Evolutionary conservation across 1,284 basidiomycete genomes (phyloP).

Genomic region (Leccinum pachyderme): DNA sequence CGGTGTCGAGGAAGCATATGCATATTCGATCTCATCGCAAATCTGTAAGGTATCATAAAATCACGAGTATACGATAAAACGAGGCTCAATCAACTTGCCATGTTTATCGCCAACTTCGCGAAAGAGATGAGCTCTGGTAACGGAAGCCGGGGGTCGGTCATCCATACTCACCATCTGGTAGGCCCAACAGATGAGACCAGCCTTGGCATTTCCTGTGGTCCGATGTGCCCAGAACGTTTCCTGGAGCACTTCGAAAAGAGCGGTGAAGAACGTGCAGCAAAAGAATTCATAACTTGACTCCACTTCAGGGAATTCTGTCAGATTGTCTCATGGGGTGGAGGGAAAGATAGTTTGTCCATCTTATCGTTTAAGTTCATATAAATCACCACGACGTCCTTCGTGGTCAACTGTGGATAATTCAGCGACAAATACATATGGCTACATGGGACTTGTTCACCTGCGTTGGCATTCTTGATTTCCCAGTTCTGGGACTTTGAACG

Average conservation of each 20-base stretch:
- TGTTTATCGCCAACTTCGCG: background rate
- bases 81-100: background rate
- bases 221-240: background rate
- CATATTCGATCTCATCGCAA: background rate
- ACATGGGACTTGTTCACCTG: constrained; percentile 9
- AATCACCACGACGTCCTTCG: constrained; percentile 6
- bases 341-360: constrained; percentile 3
- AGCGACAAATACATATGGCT: background rate
- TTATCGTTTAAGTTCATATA: constrained; percentile 18
- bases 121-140: background rate
- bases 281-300: too few relatives aligned
- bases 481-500: constrained; percentile 23
- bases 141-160: background rate
- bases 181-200: background rate
- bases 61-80: background rate
- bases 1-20: background rate
- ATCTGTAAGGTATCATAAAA: background rate
- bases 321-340: constrained; percentile 1
- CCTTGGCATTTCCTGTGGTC: background rate
- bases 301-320: background rate
- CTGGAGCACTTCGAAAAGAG: constrained; percentile 3
- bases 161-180: too few relatives aligned
- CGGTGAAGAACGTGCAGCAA: constrained; percentile 10
- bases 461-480: constrained; percentile 21
- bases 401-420: constrained; percentile 5